Evolutionary conservation across 1,139 yeast genomes (phyloP), one percentile per base, ranked within the genome.

Genomic region (Hyphopichia khmerensis): DNA sequence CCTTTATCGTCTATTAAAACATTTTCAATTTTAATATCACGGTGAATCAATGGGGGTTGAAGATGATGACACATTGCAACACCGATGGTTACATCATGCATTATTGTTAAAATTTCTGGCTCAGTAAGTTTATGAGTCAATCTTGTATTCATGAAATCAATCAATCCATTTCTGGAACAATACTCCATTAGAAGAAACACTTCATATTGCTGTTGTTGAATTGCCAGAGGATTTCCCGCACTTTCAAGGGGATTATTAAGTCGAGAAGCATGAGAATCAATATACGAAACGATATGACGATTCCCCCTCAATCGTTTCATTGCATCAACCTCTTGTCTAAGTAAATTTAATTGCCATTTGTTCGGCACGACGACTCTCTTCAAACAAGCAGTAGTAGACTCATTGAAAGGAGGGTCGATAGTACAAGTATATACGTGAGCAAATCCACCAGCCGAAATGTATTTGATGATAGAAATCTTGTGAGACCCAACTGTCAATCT

Each of bases 11-110:
- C 87, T 26, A 93, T 84, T 48, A 93, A 74, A 6, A 93, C 97
- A 61, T 93, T 93, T 63, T 93, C 99, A 52, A 95, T 91, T 66
- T 93, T 93, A 54, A 93, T 84, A 65, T 93, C 99, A 41, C 99
- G 76, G 64, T 93, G 99, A 35, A 93, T 79, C 53, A 93, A 72
- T 1, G 96, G 91, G 11, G 89, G 91, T 37, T 75, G 74, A 42
- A 88, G 65, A 49, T 87, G 83, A 66, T 93, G 99, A 84, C 95
- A 90, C 70, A 84, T 83, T 41, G 91, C 84, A 24, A 93, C 84
- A 2, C 95, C 99, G 43, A 80, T 76, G 2, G 93, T 81, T 31
- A 90, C 77, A 58, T 93, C 96, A 51, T 76, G 75, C 88, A 89
- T 86, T 45, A 93, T 91, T 46, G 80, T 78, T 46, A 93, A 65